phyloP scores from a whole-genome alignment of 768 basidiomycete genomes.

The Steccherinum ochraceum region DNA sequence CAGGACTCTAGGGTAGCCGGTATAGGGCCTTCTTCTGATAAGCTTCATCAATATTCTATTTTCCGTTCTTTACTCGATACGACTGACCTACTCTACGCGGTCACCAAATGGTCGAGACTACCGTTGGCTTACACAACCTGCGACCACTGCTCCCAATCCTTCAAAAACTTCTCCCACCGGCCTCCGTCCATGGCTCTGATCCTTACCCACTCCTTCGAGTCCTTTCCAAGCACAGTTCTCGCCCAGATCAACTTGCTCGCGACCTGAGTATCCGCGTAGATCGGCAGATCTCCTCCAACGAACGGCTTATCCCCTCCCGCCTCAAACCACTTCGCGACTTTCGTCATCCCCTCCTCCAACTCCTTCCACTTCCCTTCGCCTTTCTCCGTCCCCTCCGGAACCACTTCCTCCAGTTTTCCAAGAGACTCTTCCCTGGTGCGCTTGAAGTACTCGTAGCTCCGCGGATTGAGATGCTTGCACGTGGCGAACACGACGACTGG shows the following conservation, averaged over 20 bases:
- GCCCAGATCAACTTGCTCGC: neutral
- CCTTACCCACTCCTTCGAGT: slow-evolving; percentile 1
- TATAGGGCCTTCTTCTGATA: no score
- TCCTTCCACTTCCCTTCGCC: slow-evolving; percentile 31
- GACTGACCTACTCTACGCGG: no score
- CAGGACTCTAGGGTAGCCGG: no score
- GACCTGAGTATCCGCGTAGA: neutral
- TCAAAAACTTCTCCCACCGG: neutral
- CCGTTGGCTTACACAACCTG: neutral
- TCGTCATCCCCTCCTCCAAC: slow-evolving; percentile 26
- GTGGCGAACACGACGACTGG: neutral
- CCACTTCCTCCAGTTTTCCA: slow-evolving; percentile 28
- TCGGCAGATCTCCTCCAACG: slow-evolving; percentile 2
- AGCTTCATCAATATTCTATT: no score
- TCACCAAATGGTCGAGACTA: no score
- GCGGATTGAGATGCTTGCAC: slow-evolving; percentile 5
- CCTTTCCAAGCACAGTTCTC: neutral
- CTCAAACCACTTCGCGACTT: slow-evolving; percentile 8
- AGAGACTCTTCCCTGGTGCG: slow-evolving; percentile 30
- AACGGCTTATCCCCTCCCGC: slow-evolving; percentile 1
- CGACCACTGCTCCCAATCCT: neutral
- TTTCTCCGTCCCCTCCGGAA: slow-evolving; percentile 23
- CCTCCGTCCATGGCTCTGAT: neutral
- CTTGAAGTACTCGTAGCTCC: slow-evolving; percentile 31
- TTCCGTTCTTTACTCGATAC: no score